Evolutionary conservation across 2,329 filamentous ascomycete species (phyloP), one percentile per base, ranked within the genome.

Genomic region (Fusarium chaquense): DNA sequence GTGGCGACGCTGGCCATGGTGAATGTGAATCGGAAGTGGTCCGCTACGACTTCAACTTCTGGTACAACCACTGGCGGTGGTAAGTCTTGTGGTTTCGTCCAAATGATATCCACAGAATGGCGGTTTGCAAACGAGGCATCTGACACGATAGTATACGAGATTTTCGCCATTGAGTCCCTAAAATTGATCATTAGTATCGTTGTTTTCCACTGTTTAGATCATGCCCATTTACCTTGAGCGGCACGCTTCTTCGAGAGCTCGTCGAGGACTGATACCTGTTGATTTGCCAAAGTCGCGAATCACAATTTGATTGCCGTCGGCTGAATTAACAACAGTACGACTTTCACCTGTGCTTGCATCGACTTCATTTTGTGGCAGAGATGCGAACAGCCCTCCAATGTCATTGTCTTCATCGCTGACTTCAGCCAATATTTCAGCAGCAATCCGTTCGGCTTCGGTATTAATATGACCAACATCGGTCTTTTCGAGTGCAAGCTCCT

Each of bases 241-340:
- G 77, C 94, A 97, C n/a, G 93, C 88, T 78, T 98, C 94, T 78
- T 98, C 94, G 15, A 98, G 81, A 30, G 93, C 85, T 69, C 91
- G 87, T 66, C 89, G 87, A 18, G 95, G 94, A 72, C 83, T 92
- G 32, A 97, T 80, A 10, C 95, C 94, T 16, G 87, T 87, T 83
- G 89, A 90, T 78, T 93, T 93, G 2, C 93, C 94, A 83, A 98
- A 98, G 74, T 98, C 91, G 44, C 92, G 86, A 50, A 97, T 86
- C 1, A 83, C 85, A 6, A 93, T 79, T 59, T 86, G 89, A 8
- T 82, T 77, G 3, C 88, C 85, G 68, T 87, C 78, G 57, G 81
- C 71, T 47, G 83, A 81, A 73, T 84, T 88, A 44, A 89, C 81
- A 41, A 86, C 85, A 0, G 83, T 90, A 38, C 79, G 84, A 4